Evolutionary conservation across 1,284 basidiomycete genomes (phyloP).

Genomic region (Retiboletus flavoniger): DNA sequence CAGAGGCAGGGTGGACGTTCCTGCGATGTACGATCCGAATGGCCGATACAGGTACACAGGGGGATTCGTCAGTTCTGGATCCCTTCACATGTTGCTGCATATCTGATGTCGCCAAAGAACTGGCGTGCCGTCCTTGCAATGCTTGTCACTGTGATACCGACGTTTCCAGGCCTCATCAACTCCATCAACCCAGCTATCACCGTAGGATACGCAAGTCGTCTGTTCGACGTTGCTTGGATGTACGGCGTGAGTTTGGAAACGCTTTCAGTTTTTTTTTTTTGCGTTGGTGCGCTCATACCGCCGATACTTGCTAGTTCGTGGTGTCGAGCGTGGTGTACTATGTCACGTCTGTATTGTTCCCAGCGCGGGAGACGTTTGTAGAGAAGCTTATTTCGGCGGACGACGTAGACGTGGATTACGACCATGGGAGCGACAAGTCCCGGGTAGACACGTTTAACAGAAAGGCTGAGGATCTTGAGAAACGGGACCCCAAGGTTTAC

Average conservation of each 20-base stretch:
- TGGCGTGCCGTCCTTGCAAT: slow-evolving; percentile 70
- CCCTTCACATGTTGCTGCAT: background rate
- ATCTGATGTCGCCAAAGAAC: slow-evolving; percentile 47
- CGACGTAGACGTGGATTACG: slow-evolving; percentile 9
- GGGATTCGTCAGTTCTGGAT: slow-evolving; percentile 52
- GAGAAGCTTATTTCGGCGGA: slow-evolving; percentile 42
- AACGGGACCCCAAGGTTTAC: slow-evolving; percentile 1
- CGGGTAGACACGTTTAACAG: background rate
- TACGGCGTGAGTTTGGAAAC: slow-evolving; percentile 55
- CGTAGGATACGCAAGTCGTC: slow-evolving; percentile 50
- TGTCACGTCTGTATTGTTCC: slow-evolving; percentile 54
- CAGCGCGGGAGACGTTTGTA: slow-evolving; percentile 58
- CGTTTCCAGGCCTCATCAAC: slow-evolving; percentile 68
- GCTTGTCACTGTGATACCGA: slow-evolving; percentile 57
- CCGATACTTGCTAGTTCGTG: slow-evolving; percentile 36
- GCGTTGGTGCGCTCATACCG: slow-evolving; percentile 17
- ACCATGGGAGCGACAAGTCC: background rate
- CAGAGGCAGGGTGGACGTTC: slow-evolving; percentile 61
- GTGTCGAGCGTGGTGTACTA: slow-evolving; percentile 49
- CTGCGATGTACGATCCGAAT: slow-evolving; percentile 68
- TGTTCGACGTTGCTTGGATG: slow-evolving; percentile 71
- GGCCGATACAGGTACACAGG: slow-evolving; percentile 64
- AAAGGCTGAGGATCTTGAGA: slow-evolving; percentile 8
- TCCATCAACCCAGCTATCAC: slow-evolving; percentile 59
- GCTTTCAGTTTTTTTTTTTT: background rate